phyloP scores from a whole-genome alignment of 1,139 yeast species.

The Debaryomyces robertsiae region DNA sequence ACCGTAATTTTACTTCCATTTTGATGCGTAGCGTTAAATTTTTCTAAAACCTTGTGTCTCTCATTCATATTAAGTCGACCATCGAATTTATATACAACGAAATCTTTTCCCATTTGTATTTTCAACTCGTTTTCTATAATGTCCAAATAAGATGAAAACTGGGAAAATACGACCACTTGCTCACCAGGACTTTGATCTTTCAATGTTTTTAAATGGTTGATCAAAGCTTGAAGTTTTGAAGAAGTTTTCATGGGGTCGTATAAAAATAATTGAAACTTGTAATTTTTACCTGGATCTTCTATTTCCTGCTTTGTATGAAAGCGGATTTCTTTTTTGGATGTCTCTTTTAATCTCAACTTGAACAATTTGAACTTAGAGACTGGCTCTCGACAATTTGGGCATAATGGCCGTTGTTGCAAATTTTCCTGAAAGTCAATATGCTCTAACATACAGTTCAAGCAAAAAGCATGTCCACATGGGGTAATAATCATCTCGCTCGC shows the following conservation, averaged over 20 bases:
- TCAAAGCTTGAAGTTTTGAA: slow-evolving; percentile 73
- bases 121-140: slow-evolving; percentile 66
- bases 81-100: slow-evolving; percentile 67
- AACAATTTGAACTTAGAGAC: slow-evolving; percentile 49
- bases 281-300: slow-evolving; percentile 25
- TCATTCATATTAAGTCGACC: slow-evolving; percentile 75
- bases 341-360: slow-evolving; percentile 34
- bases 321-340: slow-evolving; percentile 33
- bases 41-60: slow-evolving; percentile 60
- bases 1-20: slow-evolving; percentile 48
- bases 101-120: slow-evolving; percentile 35
- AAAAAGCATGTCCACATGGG: slow-evolving; percentile 80
- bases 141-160: slow-evolving; percentile 82
- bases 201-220: slow-evolving; percentile 57
- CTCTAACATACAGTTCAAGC: slow-evolving; percentile 72
- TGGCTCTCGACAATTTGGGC: slow-evolving; percentile 62
- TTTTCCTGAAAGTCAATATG: slow-evolving; percentile 56
- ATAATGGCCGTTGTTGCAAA: slow-evolving; percentile 34
- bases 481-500: slow-evolving; percentile 63
- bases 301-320: slow-evolving; percentile 32
- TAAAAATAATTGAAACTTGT: slow-evolving; percentile 38
- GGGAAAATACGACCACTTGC: slow-evolving; percentile 87
- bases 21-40: slow-evolving; percentile 44
- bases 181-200: slow-evolving; percentile 60
- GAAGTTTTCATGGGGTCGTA: slow-evolving; percentile 59